These are phyloP conservation scores for Yamadazyma sp. DNA, from an alignment of 1,139 yeast genomes.

Conservation along the genomic window DNA sequence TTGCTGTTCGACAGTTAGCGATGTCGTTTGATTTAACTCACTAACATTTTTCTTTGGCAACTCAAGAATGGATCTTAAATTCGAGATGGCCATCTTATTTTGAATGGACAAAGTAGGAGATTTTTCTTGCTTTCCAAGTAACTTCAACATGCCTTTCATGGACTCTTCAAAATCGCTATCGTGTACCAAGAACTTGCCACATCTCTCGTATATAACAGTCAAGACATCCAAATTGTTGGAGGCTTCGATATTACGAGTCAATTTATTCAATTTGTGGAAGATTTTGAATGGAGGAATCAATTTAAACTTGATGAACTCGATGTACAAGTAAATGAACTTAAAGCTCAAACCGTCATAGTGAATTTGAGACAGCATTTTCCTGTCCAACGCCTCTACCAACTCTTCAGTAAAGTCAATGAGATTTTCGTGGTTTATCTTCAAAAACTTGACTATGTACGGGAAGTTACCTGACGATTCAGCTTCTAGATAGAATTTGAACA, in stretches of 20 bases:
- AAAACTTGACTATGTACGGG: slow-evolving; percentile 61
- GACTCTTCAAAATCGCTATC: slow-evolving; percentile 60
- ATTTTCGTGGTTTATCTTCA: slow-evolving; percentile 55
- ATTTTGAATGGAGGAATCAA: slow-evolving; percentile 69
- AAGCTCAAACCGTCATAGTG: slow-evolving; percentile 53
- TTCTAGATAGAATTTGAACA: slow-evolving; percentile 56
- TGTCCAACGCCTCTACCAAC: slow-evolving; percentile 56
- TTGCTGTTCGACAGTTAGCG: slow-evolving; percentile 40
- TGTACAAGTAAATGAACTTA: slow-evolving; percentile 60
- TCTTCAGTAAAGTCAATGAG: slow-evolving; percentile 58
- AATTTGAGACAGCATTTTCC: slow-evolving; percentile 60
- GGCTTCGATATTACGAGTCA: slow-evolving; percentile 48
- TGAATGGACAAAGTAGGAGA: slow-evolving; percentile 53
- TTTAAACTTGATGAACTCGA: slow-evolving; percentile 77
- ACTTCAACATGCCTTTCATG: slow-evolving; percentile 63
- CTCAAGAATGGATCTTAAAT: slow-evolving; percentile 57
- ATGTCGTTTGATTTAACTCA: slow-evolving; percentile 10
- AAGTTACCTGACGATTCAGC: slow-evolving; percentile 46
- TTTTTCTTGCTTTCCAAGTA: slow-evolving; percentile 53
- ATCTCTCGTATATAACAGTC: slow-evolving; percentile 65
- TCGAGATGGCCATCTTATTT: slow-evolving; percentile 60
- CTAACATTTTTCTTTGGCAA: slow-evolving; percentile 48
- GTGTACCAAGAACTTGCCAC: slow-evolving; percentile 67
- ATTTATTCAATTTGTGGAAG: slow-evolving; percentile 66
- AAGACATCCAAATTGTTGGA: slow-evolving; percentile 66